Base-by-base conservation (phyloP, 1,139 yeast genomes). In the Casaregolazyma lundiana region DNA sequence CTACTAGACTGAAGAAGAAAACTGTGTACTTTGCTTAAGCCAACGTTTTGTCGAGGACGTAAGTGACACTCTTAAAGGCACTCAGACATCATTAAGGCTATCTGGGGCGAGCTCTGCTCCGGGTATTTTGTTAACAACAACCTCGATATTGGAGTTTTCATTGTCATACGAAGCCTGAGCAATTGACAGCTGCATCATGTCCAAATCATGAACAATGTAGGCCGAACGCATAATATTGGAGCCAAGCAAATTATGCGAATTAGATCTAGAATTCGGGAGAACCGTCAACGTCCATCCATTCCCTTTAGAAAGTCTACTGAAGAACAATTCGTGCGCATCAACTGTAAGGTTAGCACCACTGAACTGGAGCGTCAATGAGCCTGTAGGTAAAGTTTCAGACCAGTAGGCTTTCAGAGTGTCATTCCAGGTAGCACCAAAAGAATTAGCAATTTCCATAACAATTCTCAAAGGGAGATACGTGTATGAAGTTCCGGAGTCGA, bases 151-250 rank as follows among this genome's bases (percentile, higher is more conserved):
- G 21, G 58, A 60, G 18, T 53, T 35, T 8, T 45, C 49, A 17
- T 46, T 50, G 21, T 58, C 51, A 37, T 44, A 49, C n/a, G 38
- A 43, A 4, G 80, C 83, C 56, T 77, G 85, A 1, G 92, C 96
- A 43, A 89, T 50, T 0, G 84, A 77, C 22, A 85, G 69, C 56
- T 78, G 77, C 43, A 66, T 63, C 52, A 74, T 76, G 18, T 82
- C 88, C 52, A 83, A 66, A 63, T 85, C 86, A 55, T 76, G 84
- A 38, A 85, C 92, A 45, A 80, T 75, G 60, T 85, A 85, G 8
- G 83, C 86, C 47, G 75, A 70, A 50, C 84, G 71, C 56, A 85
- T 66, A 64, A 85, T 78, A 36, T 79, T 74, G 62, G 84, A 92
- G 38, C 95, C 95, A 18, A 84, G 61, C 9, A 75, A 70, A 22